Evolutionary conservation across 1,139 yeast species (phyloP), one percentile per base, ranked within the genome.

Genomic region (Protomyces gravidus): DNA sequence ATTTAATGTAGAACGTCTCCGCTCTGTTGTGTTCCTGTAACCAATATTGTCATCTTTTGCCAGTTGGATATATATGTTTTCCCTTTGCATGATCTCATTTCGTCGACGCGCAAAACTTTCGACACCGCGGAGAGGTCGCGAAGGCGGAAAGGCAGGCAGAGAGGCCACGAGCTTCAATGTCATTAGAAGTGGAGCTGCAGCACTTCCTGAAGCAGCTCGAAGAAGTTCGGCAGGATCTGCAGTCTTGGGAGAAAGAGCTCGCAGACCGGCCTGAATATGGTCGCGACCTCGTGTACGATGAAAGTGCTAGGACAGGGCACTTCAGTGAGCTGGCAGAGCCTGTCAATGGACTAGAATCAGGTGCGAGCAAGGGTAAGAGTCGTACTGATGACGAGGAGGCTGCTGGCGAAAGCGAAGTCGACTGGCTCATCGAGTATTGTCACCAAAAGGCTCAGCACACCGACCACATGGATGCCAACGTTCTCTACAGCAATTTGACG

Each of bases 351-450:
- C 42, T 36, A 9, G 23, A 30, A 13, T 30, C 25, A 5, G 21
- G 21, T 7, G 23, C 3, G 5, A n/a, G 4, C 5, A 36, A 36
- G 19, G 23, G 23, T 23, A 36, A 36, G 9, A 17, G 19, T 13
- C n/a, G 17, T 11, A 7, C 42, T 30, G 15, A 13, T 15, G 36
- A 30, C 4, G 1, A 30, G 15, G 1, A 19, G 17, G 25, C 1
- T 2, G 21, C 42, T 15, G 42, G 5, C 7, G 42, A 36, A 36
- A 23, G 23, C 23, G 42, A 36, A 11, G 9, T 36, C 7, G 42
- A 36, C 25, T 53, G 58, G 58, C 39, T 53, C 11, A 25, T 21
- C n/a, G 25, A 32, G 3, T 53, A 45, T 32, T 53, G 58, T 45
- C 28, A 26, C 6, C 27, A 13, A 2, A 50, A 53, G 19, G 58